These are phyloP conservation scores for Phyllosticta citribraziliensis DNA, from an alignment of 2,329 filamentous ascomycete genomes.

Conservation along the genomic window DNA sequence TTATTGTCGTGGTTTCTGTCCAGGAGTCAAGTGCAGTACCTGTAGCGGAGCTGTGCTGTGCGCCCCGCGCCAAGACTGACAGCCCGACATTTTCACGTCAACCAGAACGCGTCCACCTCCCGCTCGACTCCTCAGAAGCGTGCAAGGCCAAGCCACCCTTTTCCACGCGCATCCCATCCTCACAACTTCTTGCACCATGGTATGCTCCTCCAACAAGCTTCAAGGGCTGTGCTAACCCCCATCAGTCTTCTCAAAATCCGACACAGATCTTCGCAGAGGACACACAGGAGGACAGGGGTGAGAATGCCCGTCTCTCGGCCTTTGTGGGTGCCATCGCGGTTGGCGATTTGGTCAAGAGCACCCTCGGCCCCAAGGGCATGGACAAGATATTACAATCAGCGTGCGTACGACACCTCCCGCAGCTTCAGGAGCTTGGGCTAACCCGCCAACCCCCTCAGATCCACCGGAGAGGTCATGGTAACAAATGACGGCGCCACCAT, in stretches of 20 bases:
- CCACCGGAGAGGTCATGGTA: slow-evolving; percentile 93
- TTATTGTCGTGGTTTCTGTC: too few relatives aligned
- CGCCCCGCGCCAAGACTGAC: neutral
- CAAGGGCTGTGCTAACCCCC: neutral
- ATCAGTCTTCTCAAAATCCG: slow-evolving; percentile 51
- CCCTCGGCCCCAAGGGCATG: slow-evolving; percentile 95
- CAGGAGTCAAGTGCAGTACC: too few relatives aligned
- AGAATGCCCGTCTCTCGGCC: slow-evolving; percentile 96
- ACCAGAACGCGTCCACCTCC: slow-evolving; percentile 8
- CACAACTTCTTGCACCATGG: slow-evolving; percentile 7
- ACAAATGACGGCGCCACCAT: slow-evolving; percentile 99
- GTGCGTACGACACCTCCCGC: slow-evolving; percentile 40
- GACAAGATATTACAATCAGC: slow-evolving; percentile 96
- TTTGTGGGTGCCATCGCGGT: slow-evolving; percentile 98
- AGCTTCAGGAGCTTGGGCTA: slow-evolving; percentile 14
- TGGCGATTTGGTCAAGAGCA: slow-evolving; percentile 94
- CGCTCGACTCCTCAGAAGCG: slow-evolving; percentile 7
- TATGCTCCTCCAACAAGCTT: neutral
- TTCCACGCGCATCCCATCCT: neutral
- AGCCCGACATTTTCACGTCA: slow-evolving; percentile 9
- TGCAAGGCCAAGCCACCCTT: neutral
- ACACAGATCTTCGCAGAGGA: slow-evolving; percentile 98
- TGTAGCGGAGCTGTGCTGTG: neutral
- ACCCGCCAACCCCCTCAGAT: slow-evolving; percentile 42
- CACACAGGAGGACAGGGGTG: slow-evolving; percentile 94